Evolutionary conservation across 2,329 filamentous ascomycete genomes (phyloP), one percentile per base, ranked within the genome.

Genomic region (Aspergillus sp.): DNA sequence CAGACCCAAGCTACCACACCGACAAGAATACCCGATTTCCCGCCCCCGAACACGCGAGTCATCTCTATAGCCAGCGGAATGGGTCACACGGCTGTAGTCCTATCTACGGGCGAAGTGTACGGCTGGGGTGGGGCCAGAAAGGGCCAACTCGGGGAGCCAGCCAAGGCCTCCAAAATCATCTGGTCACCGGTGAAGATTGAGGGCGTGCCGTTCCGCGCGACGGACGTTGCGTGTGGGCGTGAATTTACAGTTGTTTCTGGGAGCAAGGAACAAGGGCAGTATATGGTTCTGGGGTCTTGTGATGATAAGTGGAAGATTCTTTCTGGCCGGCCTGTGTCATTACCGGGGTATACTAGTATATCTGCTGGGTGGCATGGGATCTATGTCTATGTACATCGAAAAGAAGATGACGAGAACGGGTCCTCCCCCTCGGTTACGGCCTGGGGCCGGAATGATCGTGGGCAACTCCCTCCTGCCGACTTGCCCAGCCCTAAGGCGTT

Each of bases 121-220:
- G 90, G 88, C 2, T 97, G 91, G 91, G 93, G 93, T 0, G 87
- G 82, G 57, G 84, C 86, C 9, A 79, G 88, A 27, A 93, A 95
- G 61, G 87, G 87, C 0, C 91, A 98, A 63, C 70, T 94, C 1
- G 90, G 89, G 1, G 66, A 72, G 38, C 76, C 77, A 0, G 68
- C 70, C 29, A 72, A 69, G 4, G 54, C 47, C 0, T 62, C 68
- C 6, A 71, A 67, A 41, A 65, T 82, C 29, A 62, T 83, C 2
- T 75, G 78, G 67, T 60, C 59, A 10, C 88, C 88, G 4, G 72
- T 78, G 7, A 82, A 74, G 64, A 75, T 94, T 26, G 68, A 70
- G 69, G 64, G 79, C 1, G 57, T 77, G 41, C 48, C 56, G 3
- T 94, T 94, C 63, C 70, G 67, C n/a, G 83, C 83, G 2, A 65